These are phyloP conservation scores for Zelopaecilomyces penicillatus DNA, from an alignment of 2,329 filamentous ascomycete genomes.

Conservation along the genomic window DNA sequence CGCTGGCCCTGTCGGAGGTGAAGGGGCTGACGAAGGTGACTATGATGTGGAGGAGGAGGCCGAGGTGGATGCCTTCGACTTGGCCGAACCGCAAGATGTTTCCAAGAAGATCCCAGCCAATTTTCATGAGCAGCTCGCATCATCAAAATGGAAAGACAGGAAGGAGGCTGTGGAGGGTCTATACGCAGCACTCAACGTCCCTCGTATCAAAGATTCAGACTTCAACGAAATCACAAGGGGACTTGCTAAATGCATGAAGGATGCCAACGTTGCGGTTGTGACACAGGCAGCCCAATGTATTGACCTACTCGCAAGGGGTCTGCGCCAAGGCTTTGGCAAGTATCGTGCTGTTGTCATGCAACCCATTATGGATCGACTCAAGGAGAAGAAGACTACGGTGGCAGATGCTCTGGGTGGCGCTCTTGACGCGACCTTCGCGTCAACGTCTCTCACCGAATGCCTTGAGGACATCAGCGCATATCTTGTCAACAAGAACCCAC, in stretches of 20 bases:
- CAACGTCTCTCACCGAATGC: conserved; percentile 71
- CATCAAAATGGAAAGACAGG: conserved; percentile 96
- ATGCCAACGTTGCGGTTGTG: conserved; percentile 92
- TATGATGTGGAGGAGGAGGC: conserved; percentile 39
- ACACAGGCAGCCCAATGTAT: conserved; percentile 90
- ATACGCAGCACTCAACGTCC: conserved; percentile 68
- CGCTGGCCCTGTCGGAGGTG: conserved; percentile 54
- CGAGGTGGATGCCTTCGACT: conserved; percentile 73
- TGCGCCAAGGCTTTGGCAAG: conserved; percentile 70
- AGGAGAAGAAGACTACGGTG: conserved; percentile 91
- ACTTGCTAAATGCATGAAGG: conserved; percentile 96
- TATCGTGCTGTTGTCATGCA: conserved; percentile 74
- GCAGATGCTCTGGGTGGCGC: conserved; percentile 81
- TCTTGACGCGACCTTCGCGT: conserved; percentile 59
- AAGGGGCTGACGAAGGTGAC: conserved; percentile 49
- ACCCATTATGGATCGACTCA: conserved; percentile 89
- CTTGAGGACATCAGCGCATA: conserved; percentile 85
- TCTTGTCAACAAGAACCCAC: conserved; percentile 89
- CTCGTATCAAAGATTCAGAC: conserved; percentile 82
- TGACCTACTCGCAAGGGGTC: conserved; percentile 76
- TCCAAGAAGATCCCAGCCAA: conserved; percentile 71
- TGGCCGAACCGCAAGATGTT: conserved; percentile 83
- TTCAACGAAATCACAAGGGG: conserved; percentile 77
- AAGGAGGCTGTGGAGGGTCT: conserved; percentile 89
- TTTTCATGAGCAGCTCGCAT: conserved; percentile 75